Evolutionary conservation across 73 alveolate species (phyloP).

Genomic region (Tetrahymena borealis): DNA sequence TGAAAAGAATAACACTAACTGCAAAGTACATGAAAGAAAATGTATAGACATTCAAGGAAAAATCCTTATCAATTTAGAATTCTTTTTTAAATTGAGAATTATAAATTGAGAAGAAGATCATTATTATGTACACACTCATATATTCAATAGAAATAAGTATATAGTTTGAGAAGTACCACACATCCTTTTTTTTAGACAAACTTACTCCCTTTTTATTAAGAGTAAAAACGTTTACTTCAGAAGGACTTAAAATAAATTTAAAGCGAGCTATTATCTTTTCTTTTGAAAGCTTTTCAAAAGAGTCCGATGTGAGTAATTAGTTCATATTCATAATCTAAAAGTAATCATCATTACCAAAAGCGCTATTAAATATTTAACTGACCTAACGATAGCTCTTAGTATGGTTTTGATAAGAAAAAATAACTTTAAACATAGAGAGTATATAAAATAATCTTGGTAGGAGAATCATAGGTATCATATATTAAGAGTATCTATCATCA

Average conservation of each 20-base stretch:
- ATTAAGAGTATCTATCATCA: neutral
- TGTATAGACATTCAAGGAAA: neutral
- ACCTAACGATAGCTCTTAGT: neutral
- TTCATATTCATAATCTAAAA: neutral
- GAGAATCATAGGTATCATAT: neutral
- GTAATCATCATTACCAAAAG: neutral
- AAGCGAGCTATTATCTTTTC: neutral
- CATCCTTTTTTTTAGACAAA: neutral
- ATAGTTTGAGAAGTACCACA: neutral
- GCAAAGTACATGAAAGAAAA: neutral
- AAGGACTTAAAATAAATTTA: neutral
- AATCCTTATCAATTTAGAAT: neutral
- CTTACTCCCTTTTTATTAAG: neutral
- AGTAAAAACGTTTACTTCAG: neutral
- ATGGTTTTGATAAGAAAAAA: neutral
- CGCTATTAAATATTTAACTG: neutral
- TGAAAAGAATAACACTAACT: neutral
- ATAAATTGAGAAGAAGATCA: neutral
- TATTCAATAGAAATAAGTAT: neutral
- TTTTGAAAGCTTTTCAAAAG: neutral
- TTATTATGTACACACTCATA: neutral
- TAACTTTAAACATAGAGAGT: neutral
- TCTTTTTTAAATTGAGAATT: neutral
- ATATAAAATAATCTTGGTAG: neutral
- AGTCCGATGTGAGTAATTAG: neutral